Evolutionary conservation across 2,329 filamentous ascomycete species (phyloP).

Genomic region (Zasmidium angulare): DNA sequence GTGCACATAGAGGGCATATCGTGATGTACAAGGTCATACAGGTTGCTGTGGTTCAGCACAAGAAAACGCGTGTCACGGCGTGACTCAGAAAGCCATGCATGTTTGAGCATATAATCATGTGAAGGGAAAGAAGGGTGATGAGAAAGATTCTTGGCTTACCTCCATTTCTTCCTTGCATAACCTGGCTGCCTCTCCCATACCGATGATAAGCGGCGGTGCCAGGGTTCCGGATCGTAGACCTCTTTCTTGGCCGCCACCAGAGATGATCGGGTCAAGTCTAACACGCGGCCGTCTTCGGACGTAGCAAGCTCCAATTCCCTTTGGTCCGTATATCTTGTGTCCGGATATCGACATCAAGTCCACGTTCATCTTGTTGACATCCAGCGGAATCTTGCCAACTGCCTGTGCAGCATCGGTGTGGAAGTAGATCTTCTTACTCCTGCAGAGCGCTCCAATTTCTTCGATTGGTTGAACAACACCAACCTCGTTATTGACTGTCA

Average conservation of each 20-base stretch:
- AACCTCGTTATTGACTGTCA: slow-evolving; percentile 99
- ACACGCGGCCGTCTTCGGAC: slow-evolving; percentile 90
- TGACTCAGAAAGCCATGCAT: slow-evolving; percentile 91
- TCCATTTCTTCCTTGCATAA: slow-evolving; percentile 86
- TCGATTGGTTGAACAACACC: slow-evolving; percentile 96
- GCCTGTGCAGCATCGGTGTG: slow-evolving; percentile 96
- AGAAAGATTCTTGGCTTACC: slow-evolving; percentile 58
- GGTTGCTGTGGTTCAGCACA: slow-evolving; percentile 61
- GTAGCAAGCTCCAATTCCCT: slow-evolving; percentile 95
- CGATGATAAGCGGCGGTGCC: slow-evolving; percentile 82
- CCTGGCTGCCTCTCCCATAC: slow-evolving; percentile 92
- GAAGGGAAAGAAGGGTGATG: slow-evolving; percentile 15
- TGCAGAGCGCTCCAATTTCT: slow-evolving; percentile 89
- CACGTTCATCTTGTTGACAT: slow-evolving; percentile 97
- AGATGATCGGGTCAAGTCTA: slow-evolving; percentile 93
- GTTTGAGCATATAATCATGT: slow-evolving; percentile 79
- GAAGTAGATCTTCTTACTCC: slow-evolving; percentile 93
- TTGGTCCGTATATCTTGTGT: slow-evolving; percentile 98
- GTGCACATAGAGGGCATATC: not conserved
- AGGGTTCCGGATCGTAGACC: slow-evolving; percentile 92
- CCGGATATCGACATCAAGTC: slow-evolving; percentile 98
- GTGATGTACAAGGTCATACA: slow-evolving; percentile 54
- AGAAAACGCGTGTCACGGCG: slow-evolving; percentile 55
- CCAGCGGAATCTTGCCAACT: slow-evolving; percentile 95
- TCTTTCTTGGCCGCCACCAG: slow-evolving; percentile 92